Conservation (phyloP, 1,284 basidiomycete species). For the Mycosarcoma maydis region DNA sequence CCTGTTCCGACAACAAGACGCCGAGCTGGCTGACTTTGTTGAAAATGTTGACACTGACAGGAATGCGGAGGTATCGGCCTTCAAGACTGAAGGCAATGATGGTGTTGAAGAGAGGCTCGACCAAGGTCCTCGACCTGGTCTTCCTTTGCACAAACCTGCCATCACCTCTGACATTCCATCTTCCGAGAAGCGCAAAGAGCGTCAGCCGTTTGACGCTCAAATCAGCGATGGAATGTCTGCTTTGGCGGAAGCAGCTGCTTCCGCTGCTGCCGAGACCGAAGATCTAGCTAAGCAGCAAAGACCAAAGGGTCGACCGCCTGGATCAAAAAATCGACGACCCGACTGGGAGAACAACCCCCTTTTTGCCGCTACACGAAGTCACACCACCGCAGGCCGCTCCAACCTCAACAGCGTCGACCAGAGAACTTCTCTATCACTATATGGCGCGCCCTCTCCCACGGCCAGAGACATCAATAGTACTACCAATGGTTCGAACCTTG, state of each 20-base stretch:
- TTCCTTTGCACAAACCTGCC: slow-evolving; percentile 6
- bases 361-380: slow-evolving; percentile 14
- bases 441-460: slow-evolving; percentile 13
- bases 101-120: slow-evolving; percentile 7
- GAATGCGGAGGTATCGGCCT: not conserved
- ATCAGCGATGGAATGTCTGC: slow-evolving; percentile 28
- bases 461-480: not conserved
- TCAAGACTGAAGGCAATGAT: slow-evolving; percentile 9
- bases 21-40: slow-evolving; percentile 37
- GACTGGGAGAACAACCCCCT: slow-evolving; percentile 42
- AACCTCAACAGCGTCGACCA: slow-evolving; percentile 1
- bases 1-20: slow-evolving; percentile 39
- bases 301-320: slow-evolving; percentile 31
- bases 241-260: slow-evolving; percentile 21
- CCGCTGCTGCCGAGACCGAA: slow-evolving; percentile 22
- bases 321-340: slow-evolving; percentile 39
- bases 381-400: slow-evolving; percentile 6
- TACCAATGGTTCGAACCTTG: slow-evolving; percentile 14
- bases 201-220: slow-evolving; percentile 36
- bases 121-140: slow-evolving; percentile 17
- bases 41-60: slow-evolving; percentile 26
- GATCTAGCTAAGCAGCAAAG: slow-evolving; percentile 14
- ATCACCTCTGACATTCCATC: slow-evolving; percentile 9
- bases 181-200: slow-evolving; percentile 42
- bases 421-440: slow-evolving; percentile 21